phyloP scores from a whole-genome alignment of 1,139 yeast species.

The Lodderomyces jiufengensis region DNA sequence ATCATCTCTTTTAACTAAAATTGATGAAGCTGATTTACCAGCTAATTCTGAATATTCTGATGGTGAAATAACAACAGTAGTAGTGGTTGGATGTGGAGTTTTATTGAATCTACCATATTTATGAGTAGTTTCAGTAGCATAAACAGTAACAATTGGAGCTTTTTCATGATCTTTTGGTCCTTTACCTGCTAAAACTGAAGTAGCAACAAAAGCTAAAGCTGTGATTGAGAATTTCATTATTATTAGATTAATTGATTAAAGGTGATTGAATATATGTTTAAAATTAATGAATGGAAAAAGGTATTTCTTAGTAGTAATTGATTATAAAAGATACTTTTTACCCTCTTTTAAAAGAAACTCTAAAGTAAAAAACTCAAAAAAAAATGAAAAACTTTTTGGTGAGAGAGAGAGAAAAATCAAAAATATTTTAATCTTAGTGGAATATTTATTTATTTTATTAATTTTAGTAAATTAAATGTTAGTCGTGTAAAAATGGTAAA shows the following conservation, averaged over 20 bases:
- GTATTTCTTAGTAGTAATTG: no score
- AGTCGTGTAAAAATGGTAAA: no score
- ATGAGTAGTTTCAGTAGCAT: constrained; percentile 13
- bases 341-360: no score
- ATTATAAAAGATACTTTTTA: no score
- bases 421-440: no score
- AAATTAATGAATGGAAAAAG: neutral
- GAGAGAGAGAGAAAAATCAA: no score
- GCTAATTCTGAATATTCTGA: constrained; percentile 34
- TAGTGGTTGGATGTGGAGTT: constrained; percentile 38
- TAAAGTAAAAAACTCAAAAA: no score
- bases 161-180: constrained; percentile 10
- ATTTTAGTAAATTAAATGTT: no score
- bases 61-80: constrained; percentile 18
- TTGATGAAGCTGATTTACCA: constrained; percentile 4
- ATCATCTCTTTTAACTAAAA: constrained; percentile 3
- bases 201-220: constrained; percentile 9
- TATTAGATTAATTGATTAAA: neutral
- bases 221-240: constrained; percentile 11
- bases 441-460: no score
- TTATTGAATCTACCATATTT: constrained; percentile 45
- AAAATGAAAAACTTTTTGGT: no score
- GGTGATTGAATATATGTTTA: neutral
- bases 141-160: constrained; percentile 9
- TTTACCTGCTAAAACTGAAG: constrained; percentile 12